Evolutionary conservation across 2,329 filamentous ascomycete genomes (phyloP), one percentile per base, ranked within the genome.

Genomic region (Fusarium sp.): DNA sequence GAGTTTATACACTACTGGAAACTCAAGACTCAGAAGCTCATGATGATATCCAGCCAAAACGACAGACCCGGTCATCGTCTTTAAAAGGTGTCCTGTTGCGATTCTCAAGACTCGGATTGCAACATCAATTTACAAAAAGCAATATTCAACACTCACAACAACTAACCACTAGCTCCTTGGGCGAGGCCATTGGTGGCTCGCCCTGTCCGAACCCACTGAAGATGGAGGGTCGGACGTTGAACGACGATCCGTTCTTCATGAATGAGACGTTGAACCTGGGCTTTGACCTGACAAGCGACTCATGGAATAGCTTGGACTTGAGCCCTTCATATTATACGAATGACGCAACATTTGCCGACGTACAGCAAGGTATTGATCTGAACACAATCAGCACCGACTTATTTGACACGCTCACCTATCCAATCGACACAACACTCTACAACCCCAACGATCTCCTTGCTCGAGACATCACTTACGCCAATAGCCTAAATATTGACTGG

Each of bases 281-380:
- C 15, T 7, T 21, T 22, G 26, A 15, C 13, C 5, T 38, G 8
- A 4, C 45, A 40, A 24, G 17, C 33, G 0, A 8, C 19, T 7
- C 22, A 8, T 36, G 15, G 13, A n/a, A 36, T 7, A 14, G 5
- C 22, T 31, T 43, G 17, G 15, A 11, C 17, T 11, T 33, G 21
- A 10, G 42, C 31, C 9, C 13, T 21, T 11, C 5, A 10, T 33
- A 21, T 24, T 2, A 10, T 57, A 39, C 44, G 64, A 34, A 67
- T 63, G 63, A 67, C 42, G 64, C 64, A 67, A 5, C 7, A 5
- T 34, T 28, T 67, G 63, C 64, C 38, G 57, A 67, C 51, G 52
- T 62, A 19, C 33, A 36, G 2, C 9, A 15, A 19, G 43, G 15
- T 8, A 26, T 14, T 0, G 6, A 38, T 19, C 1, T 24, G 19